Percentiles rank a stretch among this genome's conserved stretches.
Conservation (phyloP, 441 rosid species). For the Gossypium aridum region DNA sequence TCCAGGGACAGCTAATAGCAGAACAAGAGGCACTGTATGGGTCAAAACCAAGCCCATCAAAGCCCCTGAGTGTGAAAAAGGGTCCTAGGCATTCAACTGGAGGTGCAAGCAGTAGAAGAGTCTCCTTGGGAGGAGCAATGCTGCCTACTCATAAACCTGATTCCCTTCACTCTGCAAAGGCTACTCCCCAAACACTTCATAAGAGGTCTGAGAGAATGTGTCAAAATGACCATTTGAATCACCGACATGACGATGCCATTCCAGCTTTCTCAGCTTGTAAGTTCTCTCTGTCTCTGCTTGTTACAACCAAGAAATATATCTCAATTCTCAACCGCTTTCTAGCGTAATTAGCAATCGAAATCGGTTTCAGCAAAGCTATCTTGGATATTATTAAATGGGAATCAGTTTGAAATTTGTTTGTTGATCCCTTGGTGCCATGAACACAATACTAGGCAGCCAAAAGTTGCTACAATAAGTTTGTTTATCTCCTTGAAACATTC, state of each 20-base stretch:
- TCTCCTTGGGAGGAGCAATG: conserved; percentile 54
- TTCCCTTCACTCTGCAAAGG: conserved; percentile 27
- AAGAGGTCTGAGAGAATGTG: too few relatives aligned
- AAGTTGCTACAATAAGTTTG: background rate
- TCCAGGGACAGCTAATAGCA: conserved; percentile 76
- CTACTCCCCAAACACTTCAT: conserved; percentile 31
- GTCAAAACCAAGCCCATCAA: conserved; percentile 76
- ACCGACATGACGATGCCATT: conserved; percentile 34
- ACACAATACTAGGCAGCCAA: background rate
- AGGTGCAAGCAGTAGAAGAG: conserved; percentile 51
- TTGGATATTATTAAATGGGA: background rate
- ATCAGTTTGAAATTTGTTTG: background rate
- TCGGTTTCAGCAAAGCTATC: background rate
- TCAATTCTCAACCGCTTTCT: background rate
- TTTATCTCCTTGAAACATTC: background rate
- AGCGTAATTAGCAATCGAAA: background rate
- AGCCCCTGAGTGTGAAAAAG: conserved; percentile 54
- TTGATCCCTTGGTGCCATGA: background rate
- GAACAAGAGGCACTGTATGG: conserved; percentile 85
- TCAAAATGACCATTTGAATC: conserved; percentile 28
- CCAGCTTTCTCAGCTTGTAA: conserved; percentile 59
- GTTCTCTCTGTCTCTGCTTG: conserved; percentile 10
- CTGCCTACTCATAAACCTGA: conserved; percentile 48
- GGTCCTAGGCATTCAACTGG: conserved; percentile 57
- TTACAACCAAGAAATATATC: conserved; percentile 12